Evolutionary conservation across 2,329 filamentous ascomycete genomes (phyloP).

Genomic region (Curvularia spicifera): DNA sequence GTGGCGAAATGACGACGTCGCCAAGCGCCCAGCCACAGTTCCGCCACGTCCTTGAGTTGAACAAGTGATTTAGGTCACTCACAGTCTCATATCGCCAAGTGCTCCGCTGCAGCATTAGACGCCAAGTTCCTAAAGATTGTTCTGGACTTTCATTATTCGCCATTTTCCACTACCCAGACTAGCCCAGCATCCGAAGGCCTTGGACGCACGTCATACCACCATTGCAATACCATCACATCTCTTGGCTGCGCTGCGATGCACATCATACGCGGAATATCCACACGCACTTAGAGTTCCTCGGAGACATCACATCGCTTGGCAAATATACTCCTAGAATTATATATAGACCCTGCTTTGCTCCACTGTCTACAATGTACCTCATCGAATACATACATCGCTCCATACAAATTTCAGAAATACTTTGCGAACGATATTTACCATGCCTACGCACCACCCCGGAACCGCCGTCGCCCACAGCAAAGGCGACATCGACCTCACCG

Average conservation of each 20-base stretch:
- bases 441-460: constrained; percentile 30
- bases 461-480: constrained; percentile 22
- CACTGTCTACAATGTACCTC: constrained; percentile 17
- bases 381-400: constrained; percentile 26
- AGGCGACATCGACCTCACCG: constrained; percentile 24
- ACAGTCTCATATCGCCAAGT: constrained; percentile 9
- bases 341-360: constrained; percentile 12
- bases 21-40: constrained; percentile 25
- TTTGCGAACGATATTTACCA: constrained; percentile 20
- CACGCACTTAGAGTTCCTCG: constrained; percentile 15
- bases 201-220: constrained; percentile 26
- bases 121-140: constrained; percentile 13
- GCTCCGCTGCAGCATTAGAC: constrained; percentile 15
- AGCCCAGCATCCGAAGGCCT: background rate
- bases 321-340: constrained; percentile 1
- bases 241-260: constrained; percentile 16
- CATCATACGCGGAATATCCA: constrained; percentile 19
- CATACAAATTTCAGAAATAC: constrained; percentile 22
- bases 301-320: constrained; percentile 17
- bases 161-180: constrained; percentile 4
- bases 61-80: background rate
- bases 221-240: constrained; percentile 11
- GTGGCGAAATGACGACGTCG: constrained; percentile 12
- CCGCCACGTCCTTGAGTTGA: constrained; percentile 10
- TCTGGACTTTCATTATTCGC: constrained; percentile 18